These are phyloP conservation scores for Peltaster fructicola DNA, from an alignment of 2,329 filamentous ascomycete species.

Conservation along the genomic window DNA sequence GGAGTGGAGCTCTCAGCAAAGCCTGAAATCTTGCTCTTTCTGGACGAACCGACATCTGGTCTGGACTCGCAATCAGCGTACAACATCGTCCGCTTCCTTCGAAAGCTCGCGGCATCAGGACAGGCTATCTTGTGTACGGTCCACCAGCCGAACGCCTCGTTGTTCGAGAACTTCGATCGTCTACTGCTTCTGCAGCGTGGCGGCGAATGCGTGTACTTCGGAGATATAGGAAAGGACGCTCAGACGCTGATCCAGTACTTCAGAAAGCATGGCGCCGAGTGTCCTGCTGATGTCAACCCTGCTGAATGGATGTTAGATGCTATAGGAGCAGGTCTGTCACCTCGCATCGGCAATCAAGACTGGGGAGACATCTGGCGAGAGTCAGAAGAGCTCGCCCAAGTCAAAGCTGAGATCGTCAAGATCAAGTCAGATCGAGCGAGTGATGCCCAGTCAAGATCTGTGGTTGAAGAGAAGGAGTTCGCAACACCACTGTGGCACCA, in stretches of 20 bases:
- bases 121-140: conserved; percentile 85
- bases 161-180: conserved; percentile 79
- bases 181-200: conserved; percentile 62
- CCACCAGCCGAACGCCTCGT: conserved; percentile 69
- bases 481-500: conserved; percentile 68
- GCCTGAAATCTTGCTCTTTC: conserved; percentile 56
- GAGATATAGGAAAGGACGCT: conserved; percentile 63
- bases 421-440: conserved; percentile 46
- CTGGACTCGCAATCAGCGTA: conserved; percentile 56
- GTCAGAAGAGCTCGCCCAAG: conserved; percentile 48
- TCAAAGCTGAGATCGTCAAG: conserved; percentile 47
- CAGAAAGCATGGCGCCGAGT: conserved; percentile 24
- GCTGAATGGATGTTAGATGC: conserved; percentile 76
- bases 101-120: conserved; percentile 58
- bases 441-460: conserved; percentile 25
- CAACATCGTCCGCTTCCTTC: conserved; percentile 63
- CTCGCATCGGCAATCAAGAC: conserved; percentile 55
- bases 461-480: conserved; percentile 51
- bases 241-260: conserved; percentile 45
- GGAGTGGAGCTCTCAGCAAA: conserved; percentile 44
- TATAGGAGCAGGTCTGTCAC: conserved; percentile 55
- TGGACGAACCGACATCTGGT: conserved; percentile 64
- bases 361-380: conserved; percentile 68
- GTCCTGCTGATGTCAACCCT: conserved; percentile 38
- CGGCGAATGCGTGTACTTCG: conserved; percentile 71